These are phyloP conservation scores for Lumnitzera littorea DNA, from an alignment of 345 rosid genomes.

Conservation along the genomic window DNA sequence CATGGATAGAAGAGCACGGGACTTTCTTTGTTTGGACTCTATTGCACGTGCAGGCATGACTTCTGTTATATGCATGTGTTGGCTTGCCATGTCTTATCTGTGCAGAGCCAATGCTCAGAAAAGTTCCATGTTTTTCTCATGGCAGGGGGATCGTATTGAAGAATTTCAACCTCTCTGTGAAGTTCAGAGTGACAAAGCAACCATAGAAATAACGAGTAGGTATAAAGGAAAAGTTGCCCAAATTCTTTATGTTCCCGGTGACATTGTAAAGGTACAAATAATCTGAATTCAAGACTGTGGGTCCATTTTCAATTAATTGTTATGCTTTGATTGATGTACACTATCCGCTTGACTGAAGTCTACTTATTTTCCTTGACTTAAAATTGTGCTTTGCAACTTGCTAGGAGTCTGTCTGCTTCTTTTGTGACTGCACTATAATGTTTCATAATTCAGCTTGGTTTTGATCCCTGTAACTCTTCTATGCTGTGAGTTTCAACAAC, in stretches of 20 bases:
- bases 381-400: not conserved
- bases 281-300: too few species aligned
- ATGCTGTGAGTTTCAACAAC: conserved; percentile 12
- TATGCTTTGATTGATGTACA: too few species aligned
- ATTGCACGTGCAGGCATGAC: too few species aligned
- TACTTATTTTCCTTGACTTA: not conserved
- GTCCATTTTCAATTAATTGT: too few species aligned
- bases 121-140: conserved; percentile 9
- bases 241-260: conserved; percentile 58
- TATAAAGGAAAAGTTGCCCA: conserved; percentile 69
- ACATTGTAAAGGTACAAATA: conserved; percentile 69
- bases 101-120: not conserved
- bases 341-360: not conserved
- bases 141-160: conserved; percentile 76
- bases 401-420: not conserved
- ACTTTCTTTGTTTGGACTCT: too few species aligned
- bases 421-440: not conserved
- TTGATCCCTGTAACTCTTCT: not conserved
- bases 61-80: too few species aligned
- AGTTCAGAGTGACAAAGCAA: conserved; percentile 98
- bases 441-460: not conserved
- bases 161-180: conserved; percentile 96
- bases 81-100: too few species aligned
- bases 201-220: conserved; percentile 92
- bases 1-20: too few species aligned